phyloP scores from a whole-genome alignment of 495 filamentous ascomycete species.

The Lichenothelia convexa region DNA sequence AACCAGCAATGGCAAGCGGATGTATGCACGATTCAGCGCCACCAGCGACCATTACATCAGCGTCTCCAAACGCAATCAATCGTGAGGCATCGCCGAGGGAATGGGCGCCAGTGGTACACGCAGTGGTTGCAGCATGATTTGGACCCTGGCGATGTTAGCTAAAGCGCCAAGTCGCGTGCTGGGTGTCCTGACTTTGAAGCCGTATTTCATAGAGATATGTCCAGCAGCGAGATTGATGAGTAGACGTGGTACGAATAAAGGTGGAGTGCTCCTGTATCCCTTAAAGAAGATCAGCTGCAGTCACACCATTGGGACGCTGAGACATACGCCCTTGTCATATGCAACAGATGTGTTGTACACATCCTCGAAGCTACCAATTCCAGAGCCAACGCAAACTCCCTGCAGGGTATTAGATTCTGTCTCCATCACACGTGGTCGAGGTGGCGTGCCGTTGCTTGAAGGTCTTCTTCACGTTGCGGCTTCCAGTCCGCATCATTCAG shows the following conservation, averaged over 20 bases:
- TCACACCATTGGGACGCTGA: neutral
- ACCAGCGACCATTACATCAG: conserved; percentile 86
- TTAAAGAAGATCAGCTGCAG: conserved; percentile 14
- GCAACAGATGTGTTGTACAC: conserved; percentile 64
- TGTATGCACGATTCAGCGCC: conserved; percentile 93
- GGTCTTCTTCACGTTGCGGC: conserved; percentile 39
- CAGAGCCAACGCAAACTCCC: conserved; percentile 87
- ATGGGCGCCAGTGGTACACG: conserved; percentile 90
- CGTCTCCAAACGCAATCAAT: conserved; percentile 79
- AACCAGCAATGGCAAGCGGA: conserved; percentile 79
- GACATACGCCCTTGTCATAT: conserved; percentile 47
- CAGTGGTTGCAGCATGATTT: conserved; percentile 79
- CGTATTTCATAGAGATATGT: conserved; percentile 82
- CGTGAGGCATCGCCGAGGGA: conserved; percentile 81
- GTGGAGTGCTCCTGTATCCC: conserved; percentile 85
- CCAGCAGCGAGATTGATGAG: conserved; percentile 90
- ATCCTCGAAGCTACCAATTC: conserved; percentile 85
- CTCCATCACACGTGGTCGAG: neutral
- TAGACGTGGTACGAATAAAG: conserved; percentile 78
- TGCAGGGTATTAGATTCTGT: conserved; percentile 10
- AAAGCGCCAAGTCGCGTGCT: neutral
- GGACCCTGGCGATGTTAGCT: conserved; percentile 39
- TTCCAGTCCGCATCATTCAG: conserved; percentile 68
- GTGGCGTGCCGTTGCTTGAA: conserved; percentile 42
- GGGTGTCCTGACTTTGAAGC: conserved; percentile 40